Evolutionary conservation across 1,284 basidiomycete genomes (phyloP), one percentile per base, ranked within the genome.

Genomic region (Omphalotus olearius): DNA sequence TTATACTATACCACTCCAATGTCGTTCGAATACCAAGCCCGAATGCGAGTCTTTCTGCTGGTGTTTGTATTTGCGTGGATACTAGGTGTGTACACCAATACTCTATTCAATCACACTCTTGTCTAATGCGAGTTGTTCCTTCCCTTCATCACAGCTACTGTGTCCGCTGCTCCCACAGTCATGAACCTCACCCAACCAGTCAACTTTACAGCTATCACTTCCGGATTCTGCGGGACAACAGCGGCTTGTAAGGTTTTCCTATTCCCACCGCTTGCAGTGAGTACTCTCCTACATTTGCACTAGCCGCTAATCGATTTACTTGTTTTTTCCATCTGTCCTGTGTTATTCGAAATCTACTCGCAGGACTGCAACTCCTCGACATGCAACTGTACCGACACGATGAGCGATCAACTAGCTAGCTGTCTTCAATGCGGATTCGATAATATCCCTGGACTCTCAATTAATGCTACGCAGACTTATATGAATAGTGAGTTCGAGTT

Each of bases 391-490:
- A 49, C 47, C 11, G 39, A 49, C 13, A 35, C 47, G 4, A 28
- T 49, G 9, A 40, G 38, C 17, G n/a, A 49, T 3, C 20, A 42
- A 26, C 47, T 49, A 16, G 47, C 38, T 20, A 28, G 23, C 10
- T 49, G 47, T 36, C 47, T 49, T 14, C 47, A 49, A n/a, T 49
- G 47, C 37, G 47, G 47, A 5, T 49, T 13, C 16, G 47, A 49
- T 20, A 49, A 49, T n/a, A 20, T 26, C 20, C 16, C 47, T 9
- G 38, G 38, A 4, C 37, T 49, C 18, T 23, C 7, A 40, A 18
- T 41, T 11, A 16, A 25, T 26, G 25, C 39, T 11, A 33, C 38
- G 5, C 25, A 39, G 28, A n/a, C n/a, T 3, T 49, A 49, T 49
- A 11, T 49, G 17, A 49, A 16, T 23, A 42, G 47, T 49, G 20